Percentiles rank a stretch among this genome's conserved stretches.
Conservation (phyloP, 2,329 filamentous ascomycete species). For the Clonostachys chloroleuca region DNA sequence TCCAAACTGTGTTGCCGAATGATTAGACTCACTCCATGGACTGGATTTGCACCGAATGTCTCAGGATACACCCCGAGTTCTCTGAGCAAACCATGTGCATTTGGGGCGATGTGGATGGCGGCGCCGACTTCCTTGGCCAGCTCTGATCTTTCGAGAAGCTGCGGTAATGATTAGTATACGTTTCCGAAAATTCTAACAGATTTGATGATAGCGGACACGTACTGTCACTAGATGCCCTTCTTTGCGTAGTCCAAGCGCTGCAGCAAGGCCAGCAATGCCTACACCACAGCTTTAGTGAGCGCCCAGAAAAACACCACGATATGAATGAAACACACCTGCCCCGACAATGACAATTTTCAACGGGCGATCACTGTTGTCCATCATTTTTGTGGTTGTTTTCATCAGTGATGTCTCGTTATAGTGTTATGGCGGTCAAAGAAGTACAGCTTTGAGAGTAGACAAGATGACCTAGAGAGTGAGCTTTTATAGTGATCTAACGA, state of each 20-base stretch:
- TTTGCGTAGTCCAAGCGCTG: constrained; percentile 41
- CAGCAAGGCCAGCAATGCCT: constrained; percentile 43
- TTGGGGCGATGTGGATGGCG: constrained; percentile 59
- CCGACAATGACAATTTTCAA: constrained; percentile 11
- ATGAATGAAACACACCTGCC: constrained; percentile 7
- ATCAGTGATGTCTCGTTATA: too few species aligned
- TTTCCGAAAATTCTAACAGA: constrained; percentile 15
- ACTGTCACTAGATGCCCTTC: constrained; percentile 38
- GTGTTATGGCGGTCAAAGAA: too few species aligned
- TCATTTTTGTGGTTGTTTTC: too few species aligned
- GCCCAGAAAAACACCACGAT: too few species aligned
- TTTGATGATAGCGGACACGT: constrained; percentile 14
- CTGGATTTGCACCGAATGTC: constrained; percentile 27
- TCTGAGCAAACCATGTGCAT: constrained; percentile 51
- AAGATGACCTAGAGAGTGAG: too few species aligned
- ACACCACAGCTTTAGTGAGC: neutral
- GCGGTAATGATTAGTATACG: neutral
- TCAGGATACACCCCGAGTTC: constrained; percentile 30
- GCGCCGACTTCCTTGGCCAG: constrained; percentile 54
- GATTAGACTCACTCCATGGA: constrained; percentile 14
- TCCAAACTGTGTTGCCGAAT: neutral
- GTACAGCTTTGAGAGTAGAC: too few species aligned
- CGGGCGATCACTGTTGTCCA: neutral
- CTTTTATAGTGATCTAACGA: too few species aligned
- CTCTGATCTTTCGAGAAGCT: constrained; percentile 52